A percentile compares a stretch with the other conserved stretches of the same genome.
Conservation (phyloP, 1,284 basidiomycete species). For the Gomphus sp. region DNA sequence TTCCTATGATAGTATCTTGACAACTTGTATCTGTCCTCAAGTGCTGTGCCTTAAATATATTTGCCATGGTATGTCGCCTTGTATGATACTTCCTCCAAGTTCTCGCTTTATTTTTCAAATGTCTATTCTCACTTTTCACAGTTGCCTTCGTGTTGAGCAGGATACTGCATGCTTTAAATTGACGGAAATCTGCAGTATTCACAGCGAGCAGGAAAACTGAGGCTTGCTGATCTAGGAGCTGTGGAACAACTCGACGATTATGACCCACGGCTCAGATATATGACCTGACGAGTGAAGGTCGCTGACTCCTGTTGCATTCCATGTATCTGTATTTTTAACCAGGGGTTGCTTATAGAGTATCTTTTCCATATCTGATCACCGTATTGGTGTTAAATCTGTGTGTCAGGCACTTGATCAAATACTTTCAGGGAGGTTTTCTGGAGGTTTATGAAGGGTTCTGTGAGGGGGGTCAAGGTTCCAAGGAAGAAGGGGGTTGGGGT, state of each 20-base stretch:
- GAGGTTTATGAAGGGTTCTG: too few relatives aligned
- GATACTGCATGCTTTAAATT: conserved; percentile 30
- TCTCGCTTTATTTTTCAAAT: conserved; percentile 20
- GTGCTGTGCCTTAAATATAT: conserved; percentile 49
- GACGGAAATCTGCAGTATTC: conserved; percentile 22
- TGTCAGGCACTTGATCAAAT: too few relatives aligned
- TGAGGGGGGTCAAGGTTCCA: too few relatives aligned
- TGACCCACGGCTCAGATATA: conserved; percentile 36
- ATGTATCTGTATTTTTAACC: too few relatives aligned
- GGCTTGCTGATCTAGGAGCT: conserved; percentile 14
- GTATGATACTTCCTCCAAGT: conserved; percentile 19
- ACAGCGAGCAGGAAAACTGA: conserved; percentile 22
- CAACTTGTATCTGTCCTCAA: conserved; percentile 15
- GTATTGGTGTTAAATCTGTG: too few relatives aligned
- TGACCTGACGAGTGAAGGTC: conserved; percentile 18
- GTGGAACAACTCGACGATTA: conserved; percentile 32
- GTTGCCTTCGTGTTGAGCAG: conserved; percentile 32
- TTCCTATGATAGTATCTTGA: neutral
- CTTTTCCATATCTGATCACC: too few relatives aligned
- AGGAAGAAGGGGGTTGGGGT: too few relatives aligned
- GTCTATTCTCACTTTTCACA: conserved; percentile 30
- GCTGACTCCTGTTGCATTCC: neutral
- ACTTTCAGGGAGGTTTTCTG: too few relatives aligned
- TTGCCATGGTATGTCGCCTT: conserved; percentile 47
- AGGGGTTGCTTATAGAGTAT: too few relatives aligned